Evolutionary conservation across 108 stramenopile species (phyloP).

Genomic region (Cyclotella atomus): DNA sequence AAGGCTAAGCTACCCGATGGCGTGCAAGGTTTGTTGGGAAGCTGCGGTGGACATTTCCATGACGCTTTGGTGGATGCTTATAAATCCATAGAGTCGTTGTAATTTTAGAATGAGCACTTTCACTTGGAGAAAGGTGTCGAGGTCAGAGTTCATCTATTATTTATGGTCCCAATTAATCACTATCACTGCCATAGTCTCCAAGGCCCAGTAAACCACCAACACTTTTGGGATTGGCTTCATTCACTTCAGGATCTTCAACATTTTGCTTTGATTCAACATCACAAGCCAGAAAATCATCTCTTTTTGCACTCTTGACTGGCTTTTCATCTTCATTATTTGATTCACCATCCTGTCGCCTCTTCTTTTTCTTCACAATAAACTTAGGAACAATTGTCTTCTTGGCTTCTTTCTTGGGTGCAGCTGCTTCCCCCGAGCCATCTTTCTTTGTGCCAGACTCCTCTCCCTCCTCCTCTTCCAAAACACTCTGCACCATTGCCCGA

Average conservation of each 20-base stretch:
- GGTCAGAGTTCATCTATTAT: not conserved
- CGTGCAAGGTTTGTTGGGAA: conserved; percentile 58
- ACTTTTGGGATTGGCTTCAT: conserved; percentile 12
- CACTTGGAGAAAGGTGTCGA: not conserved
- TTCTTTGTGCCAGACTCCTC: not conserved
- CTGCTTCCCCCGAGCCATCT: not conserved
- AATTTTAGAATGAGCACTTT: not conserved
- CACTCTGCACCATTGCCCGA: conserved; percentile 24
- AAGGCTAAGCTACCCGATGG: conserved; percentile 51
- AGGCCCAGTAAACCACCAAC: conserved; percentile 54
- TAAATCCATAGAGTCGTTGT: conserved; percentile 24
- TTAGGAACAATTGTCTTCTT: conserved; percentile 38
- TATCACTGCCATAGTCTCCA: conserved; percentile 63
- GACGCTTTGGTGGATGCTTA: conserved; percentile 55
- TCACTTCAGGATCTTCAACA: not conserved
- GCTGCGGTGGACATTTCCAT: conserved; percentile 57
- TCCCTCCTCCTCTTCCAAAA: conserved; percentile 13
- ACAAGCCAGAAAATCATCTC: not conserved
- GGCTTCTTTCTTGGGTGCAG: conserved; percentile 12
- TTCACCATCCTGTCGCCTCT: conserved; percentile 15
- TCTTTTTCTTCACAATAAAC: conserved; percentile 50
- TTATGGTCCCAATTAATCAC: conserved; percentile 14
- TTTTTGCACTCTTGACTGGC: conserved; percentile 9
- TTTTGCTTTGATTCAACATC: not conserved
- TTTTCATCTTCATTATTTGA: conserved; percentile 21